Evolutionary conservation across 2,329 filamentous ascomycete species (phyloP), one percentile per base, ranked within the genome.

Genomic region (Fusarium buharicum): DNA sequence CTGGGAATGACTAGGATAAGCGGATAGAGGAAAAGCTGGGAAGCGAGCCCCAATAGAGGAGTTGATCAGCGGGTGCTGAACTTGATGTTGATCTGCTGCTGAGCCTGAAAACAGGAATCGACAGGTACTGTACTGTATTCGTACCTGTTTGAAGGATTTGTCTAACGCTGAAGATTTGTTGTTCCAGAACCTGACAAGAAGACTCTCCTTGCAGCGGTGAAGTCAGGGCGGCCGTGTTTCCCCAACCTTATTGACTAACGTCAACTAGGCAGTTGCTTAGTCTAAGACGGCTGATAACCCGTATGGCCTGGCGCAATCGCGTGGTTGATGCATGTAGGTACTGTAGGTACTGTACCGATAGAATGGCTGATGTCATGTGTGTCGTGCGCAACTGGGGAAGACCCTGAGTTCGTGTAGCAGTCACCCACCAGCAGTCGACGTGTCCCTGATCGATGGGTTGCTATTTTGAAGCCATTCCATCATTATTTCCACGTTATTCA

Each of bases 331-430:
- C 31, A 47, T 49, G 30, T 22, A 46, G 14, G 27, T 24, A 37
- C 16, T 7, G 9, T 28, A 27, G 2, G 28, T 30, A 30, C 28
- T 12, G 28, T 8, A 8, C 7, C 11, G 49, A 36, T 54, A 49
- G 36, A 43, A 52, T 28, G 41, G 33, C 44, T 66, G 56, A 67
- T 67, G 60, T 67, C 64, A 67, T 67, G 63, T 67, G 50, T 28
- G 34, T n/a, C n/a, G 51, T 33, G 18, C 40, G n/a, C 55, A 41
- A 50, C n/a, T n/a, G n/a, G n/a, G 46, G 40, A 31, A 44, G 44
- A 56, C 45, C 48, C 59, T 60, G 43, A 52, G 36, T 31, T 22
- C 55, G 18, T 38, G 27, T 41, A 46, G 41, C 44, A 37, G 55
- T 51, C 52, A 50, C 48, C 57, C 55, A 34, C 33, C 50, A 37